Percentiles rank a stretch among this genome's conserved stretches.
Evolutionary conservation across 2,329 filamentous ascomycete species (phyloP).

Genomic region (Ceratocystis colombiana): DNA sequence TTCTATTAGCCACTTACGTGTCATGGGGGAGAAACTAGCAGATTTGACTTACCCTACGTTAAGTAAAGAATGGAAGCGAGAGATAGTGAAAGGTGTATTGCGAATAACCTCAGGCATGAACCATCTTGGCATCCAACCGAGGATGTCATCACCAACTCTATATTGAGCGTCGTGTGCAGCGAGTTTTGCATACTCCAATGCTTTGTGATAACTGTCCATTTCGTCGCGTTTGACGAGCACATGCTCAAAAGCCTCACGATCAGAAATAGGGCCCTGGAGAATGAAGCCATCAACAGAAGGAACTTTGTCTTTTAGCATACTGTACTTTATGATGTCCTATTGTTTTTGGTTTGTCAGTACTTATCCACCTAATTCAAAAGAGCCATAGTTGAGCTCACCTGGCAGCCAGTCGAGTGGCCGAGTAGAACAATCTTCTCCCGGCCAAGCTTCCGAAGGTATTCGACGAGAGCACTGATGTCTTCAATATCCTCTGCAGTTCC

Average conservation of each 20-base stretch:
- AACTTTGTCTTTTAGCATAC: constrained; percentile 35
- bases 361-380: background rate
- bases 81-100: constrained; percentile 42
- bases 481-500: constrained; percentile 44
- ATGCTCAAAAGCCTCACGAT: constrained; percentile 54
- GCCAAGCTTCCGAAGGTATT: constrained; percentile 43
- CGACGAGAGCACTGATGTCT: constrained; percentile 45
- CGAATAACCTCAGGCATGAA: constrained; percentile 35
- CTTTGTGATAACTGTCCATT: constrained; percentile 37
- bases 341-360: background rate
- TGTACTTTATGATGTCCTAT: constrained; percentile 49
- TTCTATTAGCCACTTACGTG: background rate
- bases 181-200: constrained; percentile 40
- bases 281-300: constrained; percentile 63
- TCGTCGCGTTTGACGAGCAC: constrained; percentile 31
- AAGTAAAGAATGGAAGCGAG: constrained; percentile 43
- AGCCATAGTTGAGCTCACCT: constrained; percentile 33
- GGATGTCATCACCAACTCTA: constrained; percentile 46
- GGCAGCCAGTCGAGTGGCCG: constrained; percentile 50
- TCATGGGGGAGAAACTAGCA: background rate
- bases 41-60: constrained; percentile 39
- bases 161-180: constrained; percentile 25
- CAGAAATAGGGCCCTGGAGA: constrained; percentile 68
- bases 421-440: constrained; percentile 45
- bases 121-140: constrained; percentile 45